phyloP scores from a whole-genome alignment of 164 flowering plant genomes.

The Dillenia turbinata region DNA sequence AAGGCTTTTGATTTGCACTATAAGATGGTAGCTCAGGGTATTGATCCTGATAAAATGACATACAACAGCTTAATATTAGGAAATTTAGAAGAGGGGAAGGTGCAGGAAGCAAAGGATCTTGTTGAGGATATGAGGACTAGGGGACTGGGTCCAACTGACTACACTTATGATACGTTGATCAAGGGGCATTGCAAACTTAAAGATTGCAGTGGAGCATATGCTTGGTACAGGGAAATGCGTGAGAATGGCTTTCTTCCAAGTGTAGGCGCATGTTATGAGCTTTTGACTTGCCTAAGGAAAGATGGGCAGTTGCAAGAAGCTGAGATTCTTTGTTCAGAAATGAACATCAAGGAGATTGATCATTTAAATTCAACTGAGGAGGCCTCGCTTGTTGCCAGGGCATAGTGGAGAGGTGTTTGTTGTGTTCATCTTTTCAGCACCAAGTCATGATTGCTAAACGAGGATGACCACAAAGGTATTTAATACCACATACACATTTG shows the following conservation, averaged over 20 bases:
- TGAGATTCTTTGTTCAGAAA: slow-evolving; percentile 36
- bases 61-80: slow-evolving; percentile 56
- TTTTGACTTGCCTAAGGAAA: slow-evolving; percentile 43
- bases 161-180: slow-evolving; percentile 46
- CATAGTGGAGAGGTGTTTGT: background rate
- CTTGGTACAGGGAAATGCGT: slow-evolving; percentile 59
- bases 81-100: slow-evolving; percentile 35
- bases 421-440: too few species aligned
- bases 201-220: slow-evolving; percentile 48
- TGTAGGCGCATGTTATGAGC: slow-evolving; percentile 27
- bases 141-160: slow-evolving; percentile 42
- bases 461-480: too few species aligned
- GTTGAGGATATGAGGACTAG: slow-evolving; percentile 46
- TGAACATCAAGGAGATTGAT: slow-evolving; percentile 33
- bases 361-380: slow-evolving; percentile 19
- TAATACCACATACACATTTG: too few species aligned
- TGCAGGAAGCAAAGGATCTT: slow-evolving; percentile 37
- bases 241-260: slow-evolving; percentile 36
- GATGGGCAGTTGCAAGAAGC: slow-evolving; percentile 51
- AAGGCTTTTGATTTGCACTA: slow-evolving; percentile 40
- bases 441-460: too few species aligned
- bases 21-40: slow-evolving; percentile 45
- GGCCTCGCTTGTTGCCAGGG: slow-evolving; percentile 16
- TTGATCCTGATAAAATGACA: slow-evolving; percentile 44
- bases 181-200: slow-evolving; percentile 45